These are phyloP conservation scores for Xylaria palmicola DNA, from an alignment of 495 filamentous ascomycete genomes.

Conservation along the genomic window DNA sequence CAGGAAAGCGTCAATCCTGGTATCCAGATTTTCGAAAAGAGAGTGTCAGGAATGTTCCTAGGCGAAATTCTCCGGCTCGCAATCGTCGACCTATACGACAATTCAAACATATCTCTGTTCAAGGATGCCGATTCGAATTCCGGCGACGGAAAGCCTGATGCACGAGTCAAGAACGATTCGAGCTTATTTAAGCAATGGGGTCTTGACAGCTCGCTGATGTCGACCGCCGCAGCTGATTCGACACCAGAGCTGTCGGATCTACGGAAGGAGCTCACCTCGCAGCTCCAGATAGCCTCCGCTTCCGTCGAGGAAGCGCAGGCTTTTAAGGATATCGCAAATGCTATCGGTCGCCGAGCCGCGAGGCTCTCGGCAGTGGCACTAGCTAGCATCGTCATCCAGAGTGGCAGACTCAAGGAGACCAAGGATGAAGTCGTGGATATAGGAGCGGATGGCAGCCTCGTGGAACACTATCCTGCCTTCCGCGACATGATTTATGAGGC, in stretches of 20 bases:
- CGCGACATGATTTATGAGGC: slow-evolving; percentile 76
- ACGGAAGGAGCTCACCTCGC: slow-evolving; percentile 71
- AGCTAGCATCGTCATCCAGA: slow-evolving; percentile 74
- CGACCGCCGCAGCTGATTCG: slow-evolving; percentile 73
- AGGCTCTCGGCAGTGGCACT: slow-evolving; percentile 86
- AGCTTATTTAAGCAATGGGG: slow-evolving; percentile 80
- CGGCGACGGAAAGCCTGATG: slow-evolving; percentile 67
- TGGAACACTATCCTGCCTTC: slow-evolving; percentile 91
- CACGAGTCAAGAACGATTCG: slow-evolving; percentile 60
- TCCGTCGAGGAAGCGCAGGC: slow-evolving; percentile 77
- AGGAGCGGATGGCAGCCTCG: slow-evolving; percentile 85
- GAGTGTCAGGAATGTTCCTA: slow-evolving; percentile 96
- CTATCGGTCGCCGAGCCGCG: slow-evolving; percentile 84
- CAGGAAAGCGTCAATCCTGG: slow-evolving; percentile 83
- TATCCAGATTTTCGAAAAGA: slow-evolving; percentile 98
- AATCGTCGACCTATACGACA: slow-evolving; percentile 63
- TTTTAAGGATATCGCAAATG: slow-evolving; percentile 74
- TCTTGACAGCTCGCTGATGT: slow-evolving; percentile 84
- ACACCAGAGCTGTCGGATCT: slow-evolving; percentile 61
- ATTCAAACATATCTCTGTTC: slow-evolving; percentile 64
- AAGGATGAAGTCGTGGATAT: slow-evolving; percentile 72
- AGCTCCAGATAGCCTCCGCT: slow-evolving; percentile 68
- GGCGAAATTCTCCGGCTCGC: slow-evolving; percentile 87
- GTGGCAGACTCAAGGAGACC: slow-evolving; percentile 58
- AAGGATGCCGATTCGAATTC: slow-evolving; percentile 60